Evolutionary conservation across 1,139 yeast genomes (phyloP).

Genomic region (Torulaspora pretoriensis): DNA sequence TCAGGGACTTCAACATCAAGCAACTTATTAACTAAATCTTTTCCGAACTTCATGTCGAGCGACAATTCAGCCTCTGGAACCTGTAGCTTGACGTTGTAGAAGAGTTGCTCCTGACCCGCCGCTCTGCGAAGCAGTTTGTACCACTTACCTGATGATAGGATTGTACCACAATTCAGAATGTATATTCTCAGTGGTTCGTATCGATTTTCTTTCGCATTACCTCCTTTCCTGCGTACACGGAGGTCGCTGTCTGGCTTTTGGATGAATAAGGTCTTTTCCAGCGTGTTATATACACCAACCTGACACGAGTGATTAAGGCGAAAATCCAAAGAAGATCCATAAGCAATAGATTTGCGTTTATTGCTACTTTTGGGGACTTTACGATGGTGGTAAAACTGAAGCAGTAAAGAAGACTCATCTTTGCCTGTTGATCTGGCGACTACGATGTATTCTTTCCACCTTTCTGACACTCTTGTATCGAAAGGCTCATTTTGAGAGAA

Average conservation of each 20-base stretch:
- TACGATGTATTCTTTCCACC: constrained; percentile 73
- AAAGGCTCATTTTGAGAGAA: constrained; percentile 48
- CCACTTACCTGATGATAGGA: constrained; percentile 57
- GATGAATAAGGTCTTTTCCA: constrained; percentile 66
- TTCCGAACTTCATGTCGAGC: constrained; percentile 44
- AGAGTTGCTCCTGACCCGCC: constrained; percentile 34
- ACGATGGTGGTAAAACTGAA: constrained; percentile 47
- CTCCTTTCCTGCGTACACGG: constrained; percentile 10
- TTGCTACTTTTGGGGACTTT: constrained; percentile 2
- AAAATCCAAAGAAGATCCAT: constrained; percentile 33
- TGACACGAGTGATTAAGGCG: constrained; percentile 25
- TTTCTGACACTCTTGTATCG: constrained; percentile 55
- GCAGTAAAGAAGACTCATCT: constrained; percentile 44
- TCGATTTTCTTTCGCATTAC: constrained; percentile 21
- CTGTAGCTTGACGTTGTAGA: constrained; percentile 37
- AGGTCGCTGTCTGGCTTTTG: constrained; percentile 37
- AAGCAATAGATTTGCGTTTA: constrained; percentile 14
- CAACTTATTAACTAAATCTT: constrained; percentile 18
- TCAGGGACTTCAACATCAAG: constrained; percentile 24
- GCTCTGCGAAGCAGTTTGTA: constrained; percentile 50
- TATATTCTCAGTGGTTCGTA: constrained; percentile 38
- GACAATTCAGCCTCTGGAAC: constrained; percentile 52
- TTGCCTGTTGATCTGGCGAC: constrained; percentile 59
- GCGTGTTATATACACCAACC: constrained; percentile 55
- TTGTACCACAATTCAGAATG: constrained; percentile 53